Percentiles rank a stretch among this genome's conserved stretches.
phyloP scores from a whole-genome alignment of 495 filamentous ascomycete genomes.

The Penicillium antarcticum region DNA sequence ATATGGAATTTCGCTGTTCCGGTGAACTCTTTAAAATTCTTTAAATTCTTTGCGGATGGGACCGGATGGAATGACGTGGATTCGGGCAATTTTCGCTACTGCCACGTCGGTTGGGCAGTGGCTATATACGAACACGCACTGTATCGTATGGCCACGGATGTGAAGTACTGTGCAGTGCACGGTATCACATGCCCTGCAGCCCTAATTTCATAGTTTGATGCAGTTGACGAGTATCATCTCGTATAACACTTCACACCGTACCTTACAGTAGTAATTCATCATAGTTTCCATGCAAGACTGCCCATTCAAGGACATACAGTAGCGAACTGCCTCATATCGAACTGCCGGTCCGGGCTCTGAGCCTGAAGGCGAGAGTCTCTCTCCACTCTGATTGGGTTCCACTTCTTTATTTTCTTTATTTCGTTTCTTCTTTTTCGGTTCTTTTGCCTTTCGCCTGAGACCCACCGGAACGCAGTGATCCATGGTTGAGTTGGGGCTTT shows the following conservation, averaged over 20 bases:
- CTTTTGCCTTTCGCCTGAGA: conserved; percentile 11
- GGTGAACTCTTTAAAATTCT: neutral
- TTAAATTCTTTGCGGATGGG: conserved; percentile 3
- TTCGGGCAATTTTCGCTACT: conserved; percentile 4
- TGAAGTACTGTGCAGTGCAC: neutral
- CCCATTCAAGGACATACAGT: no score
- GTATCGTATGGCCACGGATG: neutral
- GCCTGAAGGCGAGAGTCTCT: neutral
- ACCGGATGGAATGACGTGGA: conserved; percentile 13
- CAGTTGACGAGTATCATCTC: neutral
- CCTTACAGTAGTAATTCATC: no score
- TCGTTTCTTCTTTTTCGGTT: conserved; percentile 6
- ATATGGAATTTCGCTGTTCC: conserved; percentile 2
- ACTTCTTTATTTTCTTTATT: conserved; percentile 9
- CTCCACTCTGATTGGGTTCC: conserved; percentile 3
- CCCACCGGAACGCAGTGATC: conserved; percentile 14
- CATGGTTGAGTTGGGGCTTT: conserved; percentile 17
- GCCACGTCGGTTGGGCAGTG: conserved; percentile 7
- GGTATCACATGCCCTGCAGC: neutral
- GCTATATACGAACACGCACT: conserved; percentile 3
- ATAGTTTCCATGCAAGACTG: no score
- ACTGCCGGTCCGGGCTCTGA: conserved; percentile 1
- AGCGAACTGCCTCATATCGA: neutral
- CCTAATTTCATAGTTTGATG: neutral
- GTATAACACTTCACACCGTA: neutral